These are phyloP conservation scores for Aspergillus persii DNA, from an alignment of 2,329 filamentous ascomycete genomes.

Conservation along the genomic window DNA sequence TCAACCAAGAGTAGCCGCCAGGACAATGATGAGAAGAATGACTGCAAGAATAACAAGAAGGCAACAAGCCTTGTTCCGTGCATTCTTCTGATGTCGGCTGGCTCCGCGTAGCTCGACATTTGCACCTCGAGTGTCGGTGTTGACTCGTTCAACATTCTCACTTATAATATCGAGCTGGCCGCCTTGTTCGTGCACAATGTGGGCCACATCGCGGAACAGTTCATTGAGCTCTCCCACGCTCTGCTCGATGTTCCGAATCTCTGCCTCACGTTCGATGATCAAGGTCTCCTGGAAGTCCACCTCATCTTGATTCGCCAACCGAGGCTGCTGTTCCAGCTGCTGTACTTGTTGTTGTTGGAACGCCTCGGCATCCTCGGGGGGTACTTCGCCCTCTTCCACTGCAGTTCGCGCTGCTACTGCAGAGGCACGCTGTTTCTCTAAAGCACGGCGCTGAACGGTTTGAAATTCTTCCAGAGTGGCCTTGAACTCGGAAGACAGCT, in stretches of 20 bases:
- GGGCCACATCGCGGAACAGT: conserved; percentile 94
- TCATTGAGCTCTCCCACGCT: conserved; percentile 94
- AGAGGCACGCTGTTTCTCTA: conserved; percentile 89
- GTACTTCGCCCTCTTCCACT: conserved; percentile 56
- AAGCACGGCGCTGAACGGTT: conserved; percentile 78
- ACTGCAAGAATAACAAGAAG: conserved; percentile 83
- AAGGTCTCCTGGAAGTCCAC: conserved; percentile 96
- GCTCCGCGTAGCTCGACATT: conserved; percentile 83
- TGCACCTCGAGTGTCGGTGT: conserved; percentile 78
- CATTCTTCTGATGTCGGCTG: conserved; percentile 90
- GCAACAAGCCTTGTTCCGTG: conserved; percentile 91
- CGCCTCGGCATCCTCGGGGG: conserved; percentile 36
- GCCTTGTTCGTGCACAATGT: conserved; percentile 93
- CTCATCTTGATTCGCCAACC: conserved; percentile 85
- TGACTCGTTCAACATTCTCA: conserved; percentile 80
- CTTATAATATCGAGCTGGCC: conserved; percentile 82
- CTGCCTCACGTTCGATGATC: conserved; percentile 92
- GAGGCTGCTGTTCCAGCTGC: conserved; percentile 72
- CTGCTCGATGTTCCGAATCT: conserved; percentile 97
- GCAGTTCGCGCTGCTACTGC: conserved; percentile 79
- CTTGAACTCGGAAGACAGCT: conserved; percentile 90
- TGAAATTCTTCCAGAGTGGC: conserved; percentile 88
- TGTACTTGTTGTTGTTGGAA: conserved; percentile 66
- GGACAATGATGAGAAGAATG: conserved; percentile 82
- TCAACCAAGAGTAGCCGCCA: conserved; percentile 78